Base-by-base conservation (phyloP, 495 filamentous ascomycete genomes). In the Talaromyces liani region DNA sequence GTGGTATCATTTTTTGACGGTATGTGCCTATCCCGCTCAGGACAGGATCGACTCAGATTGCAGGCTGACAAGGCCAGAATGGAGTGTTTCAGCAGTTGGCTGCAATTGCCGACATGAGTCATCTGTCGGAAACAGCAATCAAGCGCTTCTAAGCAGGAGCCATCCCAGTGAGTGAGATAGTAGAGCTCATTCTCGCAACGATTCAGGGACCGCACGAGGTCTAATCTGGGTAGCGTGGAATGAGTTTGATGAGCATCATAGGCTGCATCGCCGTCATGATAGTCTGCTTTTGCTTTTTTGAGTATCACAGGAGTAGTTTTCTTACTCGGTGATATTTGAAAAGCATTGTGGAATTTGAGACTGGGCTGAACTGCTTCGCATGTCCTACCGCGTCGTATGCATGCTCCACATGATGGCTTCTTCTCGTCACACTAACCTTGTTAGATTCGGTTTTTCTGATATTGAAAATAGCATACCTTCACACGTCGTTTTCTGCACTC, bases 401-500 rank as follows among this genome's bases (percentile, higher is more conserved):
- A 41, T 41, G 36, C 36, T 41, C 36, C 36, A 41, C 36, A 41
- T 0, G 36, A 41, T 2, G 36, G 36, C 36, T 41, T 41, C 14
- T 41, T 41, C 3, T 41, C 36, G 14, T 41, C 36, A 9, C 36
- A 41, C 36, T 41, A 41, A 5, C 14, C 36, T 41, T 4, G 4
- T 41, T 14, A 41, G 36, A n/a, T n/a, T n/a, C n/a, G n/a, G n/a
- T n/a, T n/a, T 41, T 41, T 1, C 33, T 36, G 36, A 41, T 14
- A 16, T 14, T 41, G 36, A 16, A 41, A 14, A 3, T 16, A 4
- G 4, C 36, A 16, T 41, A 41, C 36, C 14, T 41, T 41, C 0
- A 41, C 36, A 3, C 62, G 41, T 10, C 65, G 39, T 58, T 66
- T 53, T 33, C 66, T 66, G 60, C 66, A 72, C 45, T 56, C 58